A percentile compares a stretch with the other conserved stretches of the same genome.
phyloP scores from a whole-genome alignment of 2,329 filamentous ascomycete species.

The Ascomycota sp. region DNA sequence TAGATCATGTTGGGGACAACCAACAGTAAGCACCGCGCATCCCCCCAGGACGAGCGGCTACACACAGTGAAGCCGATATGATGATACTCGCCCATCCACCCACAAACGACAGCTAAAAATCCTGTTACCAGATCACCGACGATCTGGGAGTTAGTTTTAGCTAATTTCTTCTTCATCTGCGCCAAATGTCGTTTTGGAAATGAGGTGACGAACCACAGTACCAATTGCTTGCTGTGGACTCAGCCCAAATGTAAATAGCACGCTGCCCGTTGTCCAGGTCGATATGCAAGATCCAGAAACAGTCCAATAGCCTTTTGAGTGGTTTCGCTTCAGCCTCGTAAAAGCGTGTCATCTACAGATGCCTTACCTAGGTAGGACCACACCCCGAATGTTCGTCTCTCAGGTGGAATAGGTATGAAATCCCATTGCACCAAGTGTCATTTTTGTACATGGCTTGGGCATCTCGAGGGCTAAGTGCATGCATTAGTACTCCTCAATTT shows the following conservation, averaged over 20 bases:
- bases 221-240: slow-evolving; percentile 9
- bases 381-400: slow-evolving; percentile 7
- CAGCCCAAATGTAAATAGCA: slow-evolving; percentile 8
- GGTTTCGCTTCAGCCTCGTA: too few species aligned
- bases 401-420: slow-evolving; percentile 10
- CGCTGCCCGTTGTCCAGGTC: slow-evolving; percentile 8
- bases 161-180: neutral
- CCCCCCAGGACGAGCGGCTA: slow-evolving; percentile 24
- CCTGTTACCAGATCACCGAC: slow-evolving; percentile 6
- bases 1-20: neutral
- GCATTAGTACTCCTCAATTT: too few species aligned
- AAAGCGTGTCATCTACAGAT: too few species aligned
- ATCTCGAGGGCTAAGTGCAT: slow-evolving; percentile 6
- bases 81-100: slow-evolving; percentile 8
- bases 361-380: slow-evolving; percentile 8
- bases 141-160: neutral
- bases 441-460: slow-evolving; percentile 10
- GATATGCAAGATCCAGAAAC: slow-evolving; percentile 8
- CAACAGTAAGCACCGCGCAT: slow-evolving; percentile 21
- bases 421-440: slow-evolving; percentile 13
- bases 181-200: neutral
- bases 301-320: slow-evolving; percentile 5
- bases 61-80: slow-evolving; percentile 9
- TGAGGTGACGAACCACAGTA: slow-evolving; percentile 4
- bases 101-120: slow-evolving; percentile 5